These are phyloP conservation scores for Leptographium wingfieldii DNA, from an alignment of 2,329 filamentous ascomycete species.

Conservation along the genomic window DNA sequence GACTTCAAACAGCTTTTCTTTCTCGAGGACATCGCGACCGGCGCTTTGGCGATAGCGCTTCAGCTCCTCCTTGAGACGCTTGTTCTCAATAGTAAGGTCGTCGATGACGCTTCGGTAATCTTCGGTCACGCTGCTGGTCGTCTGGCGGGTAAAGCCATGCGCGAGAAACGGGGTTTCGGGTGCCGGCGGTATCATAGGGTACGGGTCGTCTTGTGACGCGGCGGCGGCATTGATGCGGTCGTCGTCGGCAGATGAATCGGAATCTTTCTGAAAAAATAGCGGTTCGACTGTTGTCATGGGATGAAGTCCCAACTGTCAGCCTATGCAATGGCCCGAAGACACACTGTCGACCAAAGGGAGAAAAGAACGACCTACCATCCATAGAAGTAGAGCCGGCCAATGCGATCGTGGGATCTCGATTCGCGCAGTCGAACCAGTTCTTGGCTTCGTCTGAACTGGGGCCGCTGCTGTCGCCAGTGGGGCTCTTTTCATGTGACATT, in stretches of 20 bases:
- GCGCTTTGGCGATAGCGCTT: conserved; percentile 58
- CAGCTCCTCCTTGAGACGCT: conserved; percentile 60
- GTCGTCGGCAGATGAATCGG: conserved; percentile 37
- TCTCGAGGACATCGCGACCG: conserved; percentile 47
- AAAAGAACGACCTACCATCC: conserved; percentile 27
- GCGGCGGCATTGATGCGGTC: background rate
- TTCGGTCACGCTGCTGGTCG: conserved; percentile 50
- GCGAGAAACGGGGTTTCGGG: conserved; percentile 1
- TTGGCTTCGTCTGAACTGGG: conserved; percentile 37
- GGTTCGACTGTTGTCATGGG: background rate
- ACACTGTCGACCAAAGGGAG: background rate
- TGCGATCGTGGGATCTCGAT: conserved; percentile 32
- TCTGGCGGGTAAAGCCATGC: conserved; percentile 5
- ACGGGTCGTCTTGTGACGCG: background rate
- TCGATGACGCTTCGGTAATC: conserved; percentile 78
- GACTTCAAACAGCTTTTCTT: conserved; percentile 74
- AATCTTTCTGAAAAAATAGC: conserved; percentile 28
- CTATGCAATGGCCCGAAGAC: background rate
- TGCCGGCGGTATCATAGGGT: background rate
- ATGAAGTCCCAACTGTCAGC: background rate
- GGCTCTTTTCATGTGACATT: background rate
- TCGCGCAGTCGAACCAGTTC: conserved; percentile 42
- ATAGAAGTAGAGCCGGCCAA: conserved; percentile 31
- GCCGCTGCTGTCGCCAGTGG: conserved; percentile 26
- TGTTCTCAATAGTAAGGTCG: conserved; percentile 75